A percentile compares a stretch with the other conserved stretches of the same genome.
Evolutionary conservation across 2,329 filamentous ascomycete species (phyloP).

Genomic region (Xylaria digitata): DNA sequence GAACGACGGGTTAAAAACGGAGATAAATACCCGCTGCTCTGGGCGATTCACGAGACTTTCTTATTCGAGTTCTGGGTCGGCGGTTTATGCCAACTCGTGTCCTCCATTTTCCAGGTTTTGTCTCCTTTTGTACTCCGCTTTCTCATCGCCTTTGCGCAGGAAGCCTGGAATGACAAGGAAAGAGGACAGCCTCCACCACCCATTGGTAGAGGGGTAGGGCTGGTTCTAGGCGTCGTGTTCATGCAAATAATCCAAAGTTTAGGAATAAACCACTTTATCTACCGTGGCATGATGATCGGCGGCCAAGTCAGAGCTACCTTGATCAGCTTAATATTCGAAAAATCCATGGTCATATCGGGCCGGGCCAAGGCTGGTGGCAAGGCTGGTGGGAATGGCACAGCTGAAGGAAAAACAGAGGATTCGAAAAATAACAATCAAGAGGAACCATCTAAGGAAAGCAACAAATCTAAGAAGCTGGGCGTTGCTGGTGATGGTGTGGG

Average conservation of each 20-base stretch:
- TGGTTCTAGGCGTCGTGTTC: constrained; percentile 83
- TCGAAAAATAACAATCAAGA: constrained; percentile 60
- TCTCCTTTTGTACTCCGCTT: constrained; percentile 87
- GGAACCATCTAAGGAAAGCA: constrained; percentile 50
- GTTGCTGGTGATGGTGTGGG: constrained; percentile 78
- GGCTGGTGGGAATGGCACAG: constrained; percentile 52
- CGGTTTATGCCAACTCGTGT: constrained; percentile 78
- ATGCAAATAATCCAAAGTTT: constrained; percentile 89
- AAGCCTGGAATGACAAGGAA: constrained; percentile 76
- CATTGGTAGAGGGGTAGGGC: constrained; percentile 80
- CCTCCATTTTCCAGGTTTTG: constrained; percentile 81
- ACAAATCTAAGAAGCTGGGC: constrained; percentile 58
- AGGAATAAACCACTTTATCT: constrained; percentile 90
- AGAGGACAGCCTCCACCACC: constrained; percentile 66
- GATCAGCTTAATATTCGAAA: constrained; percentile 90
- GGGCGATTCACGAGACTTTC: constrained; percentile 88
- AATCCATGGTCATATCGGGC: constrained; percentile 88
- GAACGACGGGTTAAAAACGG: constrained; percentile 73
- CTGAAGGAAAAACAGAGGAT: constrained; percentile 58
- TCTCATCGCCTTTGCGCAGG: constrained; percentile 84
- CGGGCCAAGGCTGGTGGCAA: constrained; percentile 85
- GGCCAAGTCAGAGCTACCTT: constrained; percentile 84
- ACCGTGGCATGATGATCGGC: constrained; percentile 90
- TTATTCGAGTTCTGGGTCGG: constrained; percentile 86
- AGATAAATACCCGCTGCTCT: constrained; percentile 78